Percentiles rank a stretch among this genome's conserved stretches.
phyloP scores from a whole-genome alignment of 108 stramenopile species.

The Stephanodiscus triporus region DNA sequence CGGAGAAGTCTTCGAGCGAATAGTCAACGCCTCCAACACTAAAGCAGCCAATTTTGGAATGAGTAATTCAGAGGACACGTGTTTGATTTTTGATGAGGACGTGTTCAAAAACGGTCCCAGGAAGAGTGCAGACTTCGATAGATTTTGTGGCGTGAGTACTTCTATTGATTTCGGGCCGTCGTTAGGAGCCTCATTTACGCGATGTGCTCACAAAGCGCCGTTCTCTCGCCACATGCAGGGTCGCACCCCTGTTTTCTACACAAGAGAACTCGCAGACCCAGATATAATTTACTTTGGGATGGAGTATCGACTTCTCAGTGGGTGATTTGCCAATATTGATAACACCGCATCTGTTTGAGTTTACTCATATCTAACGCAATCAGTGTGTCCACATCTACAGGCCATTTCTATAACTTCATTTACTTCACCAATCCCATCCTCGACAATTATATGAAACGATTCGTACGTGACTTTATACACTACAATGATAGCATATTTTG shows the following conservation, averaged over 20 bases:
- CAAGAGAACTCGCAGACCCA: constrained; percentile 35
- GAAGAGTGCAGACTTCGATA: constrained; percentile 13
- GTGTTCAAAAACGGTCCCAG: constrained; percentile 35
- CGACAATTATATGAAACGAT: constrained; percentile 74
- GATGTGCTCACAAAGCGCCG: not conserved
- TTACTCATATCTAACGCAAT: not conserved
- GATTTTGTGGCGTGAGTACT: constrained; percentile 44
- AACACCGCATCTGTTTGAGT: not conserved
- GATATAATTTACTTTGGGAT: constrained; percentile 73
- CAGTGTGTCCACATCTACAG: not conserved
- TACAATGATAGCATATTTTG: constrained; percentile 90
- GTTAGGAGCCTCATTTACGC: not conserved
- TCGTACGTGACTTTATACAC: constrained; percentile 86
- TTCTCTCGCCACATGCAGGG: not conserved
- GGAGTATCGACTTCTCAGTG: constrained; percentile 67
- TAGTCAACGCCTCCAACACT: constrained; percentile 8
- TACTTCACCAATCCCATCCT: constrained; percentile 77
- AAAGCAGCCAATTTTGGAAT: constrained; percentile 30
- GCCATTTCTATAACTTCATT: constrained; percentile 83
- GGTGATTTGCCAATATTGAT: not conserved
- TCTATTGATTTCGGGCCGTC: constrained; percentile 3
- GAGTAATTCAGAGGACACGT: constrained; percentile 22
- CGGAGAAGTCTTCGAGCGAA: constrained; percentile 36
- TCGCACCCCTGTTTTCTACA: constrained; percentile 43
- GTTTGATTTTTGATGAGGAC: constrained; percentile 75